Evolutionary conservation across 2,329 filamentous ascomycete genomes (phyloP).

Genomic region (Fusarium sp.): DNA sequence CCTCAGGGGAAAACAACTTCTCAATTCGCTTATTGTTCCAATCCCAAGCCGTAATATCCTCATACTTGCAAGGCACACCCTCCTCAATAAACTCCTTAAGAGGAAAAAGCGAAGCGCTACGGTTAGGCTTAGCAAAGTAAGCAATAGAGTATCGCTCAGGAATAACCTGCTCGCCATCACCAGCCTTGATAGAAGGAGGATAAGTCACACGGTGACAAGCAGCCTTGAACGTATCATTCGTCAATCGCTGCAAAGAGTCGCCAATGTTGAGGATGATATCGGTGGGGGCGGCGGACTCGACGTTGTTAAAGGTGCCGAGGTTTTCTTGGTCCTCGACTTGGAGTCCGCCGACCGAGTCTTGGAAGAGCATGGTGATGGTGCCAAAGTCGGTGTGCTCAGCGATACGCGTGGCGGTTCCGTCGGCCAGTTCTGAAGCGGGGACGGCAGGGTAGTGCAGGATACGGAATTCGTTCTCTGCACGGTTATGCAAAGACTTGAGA

Average conservation of each 20-base stretch:
- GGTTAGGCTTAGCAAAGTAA: slow-evolving; percentile 49
- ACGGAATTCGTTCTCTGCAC: slow-evolving; percentile 68
- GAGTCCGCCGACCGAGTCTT: slow-evolving; percentile 46
- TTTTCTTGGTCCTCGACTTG: slow-evolving; percentile 46
- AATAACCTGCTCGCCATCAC: slow-evolving; percentile 38
- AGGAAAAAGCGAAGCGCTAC: slow-evolving; percentile 45
- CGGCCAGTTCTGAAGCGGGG: slow-evolving; percentile 45
- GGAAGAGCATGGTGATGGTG: slow-evolving; percentile 49
- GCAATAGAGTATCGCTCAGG: slow-evolving; percentile 45
- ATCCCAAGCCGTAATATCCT: slow-evolving; percentile 51
- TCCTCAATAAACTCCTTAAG: slow-evolving; percentile 47
- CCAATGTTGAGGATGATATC: slow-evolving; percentile 55
- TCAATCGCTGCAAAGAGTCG: slow-evolving; percentile 54
- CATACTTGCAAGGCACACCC: slow-evolving; percentile 42
- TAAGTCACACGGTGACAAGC: slow-evolving; percentile 51
- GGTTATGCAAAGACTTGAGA: slow-evolving; percentile 72
- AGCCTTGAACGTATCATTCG: slow-evolving; percentile 50
- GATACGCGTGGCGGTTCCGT: slow-evolving; percentile 46
- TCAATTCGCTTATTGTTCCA: slow-evolving; percentile 47
- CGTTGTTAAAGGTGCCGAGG: slow-evolving; percentile 41
- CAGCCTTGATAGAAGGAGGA: slow-evolving; percentile 39
- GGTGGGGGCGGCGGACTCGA: slow-evolving; percentile 39
- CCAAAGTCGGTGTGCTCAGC: slow-evolving; percentile 51
- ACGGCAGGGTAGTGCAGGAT: slow-evolving; percentile 64
- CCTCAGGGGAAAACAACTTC: slow-evolving; percentile 33